A percentile compares a stretch with the other conserved stretches of the same genome.
Evolutionary conservation across 1,139 yeast species (phyloP).

Genomic region (Sugiyamaella neomexicana): DNA sequence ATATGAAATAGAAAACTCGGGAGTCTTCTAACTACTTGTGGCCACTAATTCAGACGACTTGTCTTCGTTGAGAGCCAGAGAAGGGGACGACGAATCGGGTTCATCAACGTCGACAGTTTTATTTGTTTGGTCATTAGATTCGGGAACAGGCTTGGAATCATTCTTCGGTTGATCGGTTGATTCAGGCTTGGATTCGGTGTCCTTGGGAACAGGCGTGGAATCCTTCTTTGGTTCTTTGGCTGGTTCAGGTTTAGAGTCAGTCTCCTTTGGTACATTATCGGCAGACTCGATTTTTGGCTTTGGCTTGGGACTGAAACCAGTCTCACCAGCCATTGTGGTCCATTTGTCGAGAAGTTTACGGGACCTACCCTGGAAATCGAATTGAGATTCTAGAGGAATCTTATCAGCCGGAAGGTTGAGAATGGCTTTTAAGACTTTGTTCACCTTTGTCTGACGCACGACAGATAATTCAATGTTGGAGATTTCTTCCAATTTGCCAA

Average conservation of each 20-base stretch:
- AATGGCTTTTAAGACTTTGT: slow-evolving; percentile 39
- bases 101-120: not conserved
- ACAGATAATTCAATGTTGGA: slow-evolving; percentile 40
- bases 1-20: too few relatives aligned
- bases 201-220: not conserved
- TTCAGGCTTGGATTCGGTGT: not conserved
- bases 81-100: not conserved
- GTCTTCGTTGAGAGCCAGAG: slow-evolving; percentile 1
- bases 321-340: slow-evolving; percentile 22
- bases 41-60: slow-evolving; percentile 10
- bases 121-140: not conserved
- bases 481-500: slow-evolving; percentile 36
- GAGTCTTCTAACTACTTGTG: slow-evolving; percentile 3
- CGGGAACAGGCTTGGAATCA: not conserved
- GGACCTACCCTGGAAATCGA: slow-evolving; percentile 33
- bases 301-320: not conserved
- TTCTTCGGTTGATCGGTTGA: not conserved
- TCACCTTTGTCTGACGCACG: slow-evolving; percentile 40
- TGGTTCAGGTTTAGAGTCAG: too few relatives aligned
- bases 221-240: not conserved
- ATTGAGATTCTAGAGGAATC: slow-evolving; percentile 35
- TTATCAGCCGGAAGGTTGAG: slow-evolving; percentile 25
- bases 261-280: too few relatives aligned
- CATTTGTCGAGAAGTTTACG: slow-evolving; percentile 34
- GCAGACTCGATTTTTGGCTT: not conserved